Evolutionary conservation across 257 asterid genomes (phyloP).

Genomic region (Scutellaria minor): DNA sequence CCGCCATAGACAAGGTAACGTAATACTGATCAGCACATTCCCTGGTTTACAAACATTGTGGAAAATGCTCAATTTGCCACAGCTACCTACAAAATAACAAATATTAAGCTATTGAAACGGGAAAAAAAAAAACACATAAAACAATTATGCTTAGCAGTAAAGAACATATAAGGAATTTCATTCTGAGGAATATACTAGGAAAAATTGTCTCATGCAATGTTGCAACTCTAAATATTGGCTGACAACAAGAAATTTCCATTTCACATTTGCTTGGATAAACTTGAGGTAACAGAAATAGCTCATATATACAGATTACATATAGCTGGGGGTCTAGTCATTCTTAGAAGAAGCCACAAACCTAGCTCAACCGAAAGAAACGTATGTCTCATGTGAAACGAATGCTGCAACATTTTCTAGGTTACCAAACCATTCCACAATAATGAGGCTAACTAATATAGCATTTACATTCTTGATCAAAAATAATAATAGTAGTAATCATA

Average conservation of each 20-base stretch:
- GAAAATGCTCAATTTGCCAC: conserved; percentile 36
- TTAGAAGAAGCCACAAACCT: conserved; percentile 3
- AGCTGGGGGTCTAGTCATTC: not conserved
- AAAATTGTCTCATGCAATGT: conserved; percentile 3
- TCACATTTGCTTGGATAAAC: not conserved
- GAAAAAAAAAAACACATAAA: not conserved
- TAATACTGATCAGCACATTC: conserved; percentile 46
- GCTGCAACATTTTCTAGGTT: not conserved
- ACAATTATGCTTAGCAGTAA: conserved; percentile 6
- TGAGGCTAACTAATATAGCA: not conserved
- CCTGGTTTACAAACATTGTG: conserved; percentile 35
- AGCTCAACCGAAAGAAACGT: conserved; percentile 2
- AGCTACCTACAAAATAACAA: conserved; percentile 37
- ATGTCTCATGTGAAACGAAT: not conserved
- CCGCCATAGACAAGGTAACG: conserved; percentile 54
- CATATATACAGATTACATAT: not conserved
- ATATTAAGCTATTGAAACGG: not conserved
- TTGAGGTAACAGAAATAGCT: not conserved
- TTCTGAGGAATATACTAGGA: conserved; percentile 6
- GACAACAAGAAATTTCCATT: conserved; percentile 17
- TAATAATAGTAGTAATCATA: too few relatives aligned
- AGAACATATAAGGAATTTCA: conserved; percentile 11
- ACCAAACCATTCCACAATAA: not conserved
- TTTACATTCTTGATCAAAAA: too few relatives aligned
- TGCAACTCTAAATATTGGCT: not conserved